Evolutionary conservation across 768 basidiomycete genomes (phyloP), one percentile per base, ranked within the genome.

Genomic region (Gymnopilus dilepis): DNA sequence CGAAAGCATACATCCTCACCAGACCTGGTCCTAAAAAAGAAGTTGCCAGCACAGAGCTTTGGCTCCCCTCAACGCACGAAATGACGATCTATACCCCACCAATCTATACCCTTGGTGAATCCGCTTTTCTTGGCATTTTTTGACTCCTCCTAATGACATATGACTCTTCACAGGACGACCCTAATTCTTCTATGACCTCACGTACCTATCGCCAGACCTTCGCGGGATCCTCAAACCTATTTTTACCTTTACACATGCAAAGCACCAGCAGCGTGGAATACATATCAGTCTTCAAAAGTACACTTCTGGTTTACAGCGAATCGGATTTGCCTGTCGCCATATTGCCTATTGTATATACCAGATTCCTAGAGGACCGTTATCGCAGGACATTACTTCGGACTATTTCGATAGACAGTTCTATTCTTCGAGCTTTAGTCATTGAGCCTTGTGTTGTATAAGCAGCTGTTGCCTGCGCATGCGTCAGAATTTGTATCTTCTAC

Each of bases 1-100:
- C 78, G 77, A 58, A 81, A 84, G 56, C 76, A 79, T 51, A 77
- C 80, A 22, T 79, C 80, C n/a, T 84, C 84, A 40, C 86, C 86
- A 42, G 86, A 87, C 65, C 74, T 86, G 55, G 78, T 82, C 31
- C 63, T 80, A 56, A 77, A 74, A 69, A 78, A 77, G 70, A 77
- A 75, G 60, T 57, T 54, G 26, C 65, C 69, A 21, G 37, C 55
- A 22, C 60, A 42, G 34, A 56, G 56, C 38, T 17, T 54, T 48
- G 54, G 61, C 33, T 34, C 56, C 38, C 33, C 47, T n/a, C 51
- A 51, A 41, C 58, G 55, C 34, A 56, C 54, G 50, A 61, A 57
- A 66, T 63, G 56, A 63, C 40, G 56, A 52, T 22, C 28, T 21
- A 51, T 37, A 45, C 24, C 48, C 59, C 53, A 34, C 43, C 13